phyloP scores from a whole-genome alignment of 306 rosid genomes.

The Cyamopsis tetragonoloba region DNA sequence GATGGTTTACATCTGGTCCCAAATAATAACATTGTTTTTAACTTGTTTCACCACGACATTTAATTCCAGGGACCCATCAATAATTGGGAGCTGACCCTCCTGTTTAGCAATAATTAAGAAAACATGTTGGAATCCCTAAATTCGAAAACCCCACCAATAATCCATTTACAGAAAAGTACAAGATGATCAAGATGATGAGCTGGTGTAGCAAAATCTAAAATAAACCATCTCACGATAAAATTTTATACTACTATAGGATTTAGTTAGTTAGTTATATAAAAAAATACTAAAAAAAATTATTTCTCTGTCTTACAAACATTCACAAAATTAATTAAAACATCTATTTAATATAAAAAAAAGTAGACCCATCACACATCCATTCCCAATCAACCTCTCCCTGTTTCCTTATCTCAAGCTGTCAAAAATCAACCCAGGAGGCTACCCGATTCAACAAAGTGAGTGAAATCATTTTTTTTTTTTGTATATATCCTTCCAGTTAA shows the following conservation, averaged over 20 bases:
- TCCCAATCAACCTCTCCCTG: conserved; percentile 1
- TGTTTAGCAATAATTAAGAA: conserved; percentile 38
- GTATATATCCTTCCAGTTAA: no score
- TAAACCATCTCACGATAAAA: no score
- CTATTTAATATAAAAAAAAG: no score
- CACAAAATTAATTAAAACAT: no score
- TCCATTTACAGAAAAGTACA: conserved; percentile 14
- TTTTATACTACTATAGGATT: no score
- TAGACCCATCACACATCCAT: no score
- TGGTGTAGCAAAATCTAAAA: no score
- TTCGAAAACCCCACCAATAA: conserved; percentile 33
- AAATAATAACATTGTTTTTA: conserved; percentile 28
- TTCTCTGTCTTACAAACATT: no score
- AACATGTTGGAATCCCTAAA: conserved; percentile 34
- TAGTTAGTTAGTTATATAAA: no score
- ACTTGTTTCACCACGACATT: conserved; percentile 34
- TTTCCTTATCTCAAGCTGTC: neutral
- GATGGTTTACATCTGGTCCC: conserved; percentile 28
- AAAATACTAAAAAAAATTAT: no score
- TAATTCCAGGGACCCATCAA: conserved; percentile 46
- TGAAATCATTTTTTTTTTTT: no score
- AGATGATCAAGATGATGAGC: conserved; percentile 16
- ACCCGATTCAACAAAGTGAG: no score
- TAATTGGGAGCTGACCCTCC: conserved; percentile 40
- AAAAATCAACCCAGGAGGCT: neutral